Evolutionary conservation across 805 yeast genomes (phyloP).

Genomic region (Wickerhamomyces canadensis): DNA sequence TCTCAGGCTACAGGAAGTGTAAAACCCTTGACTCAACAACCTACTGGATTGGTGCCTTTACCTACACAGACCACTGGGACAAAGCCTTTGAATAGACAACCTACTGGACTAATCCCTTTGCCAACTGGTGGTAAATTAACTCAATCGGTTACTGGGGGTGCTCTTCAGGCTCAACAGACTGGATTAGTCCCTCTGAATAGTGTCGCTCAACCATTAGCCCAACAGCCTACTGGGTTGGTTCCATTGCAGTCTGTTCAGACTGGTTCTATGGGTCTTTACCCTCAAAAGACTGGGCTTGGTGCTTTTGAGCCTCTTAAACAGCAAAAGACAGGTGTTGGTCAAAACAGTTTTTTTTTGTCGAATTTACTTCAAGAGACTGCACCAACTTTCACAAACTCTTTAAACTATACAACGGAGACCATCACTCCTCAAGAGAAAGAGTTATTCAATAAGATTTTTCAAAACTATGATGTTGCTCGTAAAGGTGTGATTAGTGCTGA

Average conservation of each 20-base stretch:
- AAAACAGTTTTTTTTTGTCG: constrained; percentile 32
- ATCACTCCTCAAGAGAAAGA: constrained; percentile 80
- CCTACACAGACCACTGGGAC: constrained; percentile 9
- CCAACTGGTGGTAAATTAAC: neutral
- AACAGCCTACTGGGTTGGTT: constrained; percentile 32
- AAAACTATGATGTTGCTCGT: constrained; percentile 75
- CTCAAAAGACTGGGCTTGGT: constrained; percentile 56
- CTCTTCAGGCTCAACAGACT: constrained; percentile 54
- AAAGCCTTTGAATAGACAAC: constrained; percentile 1
- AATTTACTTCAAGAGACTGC: constrained; percentile 60
- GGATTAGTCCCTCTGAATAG: constrained; percentile 54
- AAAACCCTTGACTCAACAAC: constrained; percentile 41
- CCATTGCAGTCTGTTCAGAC: constrained; percentile 20
- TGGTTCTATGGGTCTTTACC: constrained; percentile 32
- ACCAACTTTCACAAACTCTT: constrained; percentile 23
- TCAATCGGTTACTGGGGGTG: constrained; percentile 5
- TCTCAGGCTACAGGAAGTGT: constrained; percentile 61
- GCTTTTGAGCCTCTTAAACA: constrained; percentile 29
- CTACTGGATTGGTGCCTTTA: constrained; percentile 61
- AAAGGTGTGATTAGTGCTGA: constrained; percentile 77
- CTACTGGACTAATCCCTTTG: constrained; percentile 18
- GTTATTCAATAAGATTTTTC: constrained; percentile 83
- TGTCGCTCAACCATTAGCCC: constrained; percentile 19
- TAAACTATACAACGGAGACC: constrained; percentile 33
- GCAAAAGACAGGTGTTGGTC: constrained; percentile 41